Evolutionary conservation across 108 stramenopile genomes (phyloP).

Genomic region (Mayamaea pseudoterrestris): DNA sequence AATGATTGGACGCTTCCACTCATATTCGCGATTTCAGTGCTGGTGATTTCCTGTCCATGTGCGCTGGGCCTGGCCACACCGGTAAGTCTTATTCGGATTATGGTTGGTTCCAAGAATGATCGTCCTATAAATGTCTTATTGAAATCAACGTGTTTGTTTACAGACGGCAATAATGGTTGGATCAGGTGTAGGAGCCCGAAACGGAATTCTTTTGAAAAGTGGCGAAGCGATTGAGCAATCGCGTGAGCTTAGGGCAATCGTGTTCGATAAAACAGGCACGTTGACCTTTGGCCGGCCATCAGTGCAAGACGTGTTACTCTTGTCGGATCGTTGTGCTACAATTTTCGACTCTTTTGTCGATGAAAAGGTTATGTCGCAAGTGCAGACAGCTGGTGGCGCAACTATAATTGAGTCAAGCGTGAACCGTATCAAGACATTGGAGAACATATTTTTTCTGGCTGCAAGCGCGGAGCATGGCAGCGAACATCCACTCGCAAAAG

Average conservation of each 20-base stretch:
- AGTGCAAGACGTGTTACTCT: too few relatives aligned
- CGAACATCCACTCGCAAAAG: constrained; percentile 76
- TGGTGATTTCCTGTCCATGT: constrained; percentile 97
- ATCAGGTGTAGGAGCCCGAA: constrained; percentile 88
- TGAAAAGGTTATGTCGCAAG: too few relatives aligned
- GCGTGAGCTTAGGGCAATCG: constrained; percentile 45
- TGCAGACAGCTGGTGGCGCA: too few relatives aligned
- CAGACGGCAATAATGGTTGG: constrained; percentile 80
- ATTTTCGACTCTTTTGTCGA: too few relatives aligned
- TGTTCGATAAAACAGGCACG: constrained; percentile 99
- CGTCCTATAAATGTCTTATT: too few relatives aligned
- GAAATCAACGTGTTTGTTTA: too few relatives aligned
- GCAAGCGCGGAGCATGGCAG: constrained; percentile 62
- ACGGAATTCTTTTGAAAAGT: constrained; percentile 96
- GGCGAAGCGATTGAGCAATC: constrained; percentile 89
- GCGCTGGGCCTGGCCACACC: constrained; percentile 97
- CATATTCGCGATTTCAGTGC: constrained; percentile 69
- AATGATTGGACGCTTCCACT: constrained; percentile 30
- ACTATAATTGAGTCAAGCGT: too few relatives aligned
- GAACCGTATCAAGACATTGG: too few relatives aligned
- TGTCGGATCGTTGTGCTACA: too few relatives aligned
- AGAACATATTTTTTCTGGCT: too few relatives aligned
- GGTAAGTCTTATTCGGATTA: too few relatives aligned
- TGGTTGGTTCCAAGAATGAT: too few relatives aligned
- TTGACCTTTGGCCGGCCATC: constrained; percentile 86